Conservation (phyloP, 148 eudicot genomes). For the Arbutus unedo region DNA sequence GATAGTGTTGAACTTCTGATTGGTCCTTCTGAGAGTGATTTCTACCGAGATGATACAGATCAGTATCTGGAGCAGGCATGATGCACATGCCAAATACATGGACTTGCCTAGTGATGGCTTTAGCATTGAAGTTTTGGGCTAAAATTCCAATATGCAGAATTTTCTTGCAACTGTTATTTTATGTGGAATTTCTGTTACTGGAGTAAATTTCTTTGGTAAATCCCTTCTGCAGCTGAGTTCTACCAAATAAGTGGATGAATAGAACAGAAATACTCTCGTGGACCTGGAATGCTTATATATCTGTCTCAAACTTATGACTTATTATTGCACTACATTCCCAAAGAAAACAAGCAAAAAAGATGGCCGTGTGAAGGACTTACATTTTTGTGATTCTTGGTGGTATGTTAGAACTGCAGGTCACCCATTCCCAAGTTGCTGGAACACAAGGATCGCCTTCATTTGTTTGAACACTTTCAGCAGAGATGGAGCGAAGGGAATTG, state of each 20-base stretch:
- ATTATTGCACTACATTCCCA: not conserved
- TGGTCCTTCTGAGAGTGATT: not conserved
- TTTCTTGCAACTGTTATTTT: not conserved
- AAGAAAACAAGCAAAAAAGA: not conserved
- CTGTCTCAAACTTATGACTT: not conserved
- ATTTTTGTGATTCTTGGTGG: conserved; percentile 79
- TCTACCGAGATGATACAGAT: not conserved
- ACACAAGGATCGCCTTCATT: conserved; percentile 85
- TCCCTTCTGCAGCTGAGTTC: not conserved
- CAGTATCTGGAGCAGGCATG: not conserved
- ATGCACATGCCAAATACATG: not conserved
- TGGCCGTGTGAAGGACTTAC: conserved; percentile 42
- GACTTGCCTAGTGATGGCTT: too few species aligned
- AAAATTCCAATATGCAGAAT: not conserved
- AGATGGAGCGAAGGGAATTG: conserved; percentile 41
- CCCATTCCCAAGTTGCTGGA: conserved; percentile 88
- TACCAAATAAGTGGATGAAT: not conserved
- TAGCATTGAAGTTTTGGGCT: not conserved
- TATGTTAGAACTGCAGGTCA: conserved; percentile 58
- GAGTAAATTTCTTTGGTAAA: not conserved
- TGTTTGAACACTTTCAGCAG: conserved; percentile 32
- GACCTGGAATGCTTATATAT: not conserved
- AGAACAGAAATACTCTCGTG: not conserved
- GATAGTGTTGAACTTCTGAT: not conserved
- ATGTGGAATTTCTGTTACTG: not conserved